Conservation (phyloP, 2,329 filamentous ascomycete genomes). For the Metarhizium anisopliae region DNA sequence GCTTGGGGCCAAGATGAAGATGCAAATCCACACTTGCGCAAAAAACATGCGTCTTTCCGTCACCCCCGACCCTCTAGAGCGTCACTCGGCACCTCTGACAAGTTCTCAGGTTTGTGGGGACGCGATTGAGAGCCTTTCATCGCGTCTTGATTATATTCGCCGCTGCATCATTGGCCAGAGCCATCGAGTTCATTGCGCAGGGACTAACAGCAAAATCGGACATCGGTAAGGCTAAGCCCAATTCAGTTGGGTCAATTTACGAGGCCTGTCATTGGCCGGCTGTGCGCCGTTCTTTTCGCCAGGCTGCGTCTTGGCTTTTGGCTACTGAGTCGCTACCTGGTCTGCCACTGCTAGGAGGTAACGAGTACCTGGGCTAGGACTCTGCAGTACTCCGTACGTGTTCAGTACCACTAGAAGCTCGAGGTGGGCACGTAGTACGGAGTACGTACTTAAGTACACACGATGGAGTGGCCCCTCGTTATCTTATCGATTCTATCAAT, state of each 20-base stretch:
- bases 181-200: conserved; percentile 2
- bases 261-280: background rate
- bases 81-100: conserved; percentile 4
- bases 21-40: conserved; percentile 1
- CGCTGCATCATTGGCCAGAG: conserved; percentile 8
- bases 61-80: conserved; percentile 6
- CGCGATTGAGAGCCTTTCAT: conserved; percentile 3
- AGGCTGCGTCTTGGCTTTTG: background rate
- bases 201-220: conserved; percentile 10
- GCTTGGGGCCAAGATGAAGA: background rate
- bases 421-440: too few species aligned
- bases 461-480: background rate
- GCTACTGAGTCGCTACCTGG: too few species aligned
- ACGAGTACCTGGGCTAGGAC: too few species aligned
- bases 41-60: background rate
- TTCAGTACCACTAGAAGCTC: too few species aligned
- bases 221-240: conserved; percentile 13
- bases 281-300: background rate
- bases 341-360: too few species aligned
- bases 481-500: conserved; percentile 9
- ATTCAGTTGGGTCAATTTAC: conserved; percentile 1
- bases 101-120: background rate
- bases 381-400: too few species aligned
- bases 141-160: conserved; percentile 9
- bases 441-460: too few species aligned